These are phyloP conservation scores for Mycena floridula DNA, from an alignment of 768 basidiomycete species.

Conservation along the genomic window DNA sequence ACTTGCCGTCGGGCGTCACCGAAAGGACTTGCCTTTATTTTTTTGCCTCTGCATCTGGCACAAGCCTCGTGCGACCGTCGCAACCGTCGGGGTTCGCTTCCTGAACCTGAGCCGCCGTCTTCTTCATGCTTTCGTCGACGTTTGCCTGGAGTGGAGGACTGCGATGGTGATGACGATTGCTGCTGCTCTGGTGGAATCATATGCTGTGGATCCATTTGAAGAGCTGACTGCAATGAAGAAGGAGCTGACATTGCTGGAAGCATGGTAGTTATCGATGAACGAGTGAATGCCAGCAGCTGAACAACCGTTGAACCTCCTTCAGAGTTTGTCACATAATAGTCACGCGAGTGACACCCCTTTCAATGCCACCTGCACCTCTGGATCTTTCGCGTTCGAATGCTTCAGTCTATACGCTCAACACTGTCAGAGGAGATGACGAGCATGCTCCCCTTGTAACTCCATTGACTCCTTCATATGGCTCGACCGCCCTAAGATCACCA, in stretches of 20 bases:
- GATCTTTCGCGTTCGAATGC: conserved; percentile 18
- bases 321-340: too few species aligned
- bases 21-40: conserved; percentile 79
- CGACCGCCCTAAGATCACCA: conserved; percentile 33
- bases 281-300: too few species aligned
- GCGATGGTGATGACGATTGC: too few species aligned
- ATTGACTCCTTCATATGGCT: conserved; percentile 46
- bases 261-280: too few species aligned
- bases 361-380: too few species aligned
- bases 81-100: conserved; percentile 73
- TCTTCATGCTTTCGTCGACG: conserved; percentile 53
- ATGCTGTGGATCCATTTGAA: conserved; percentile 66
- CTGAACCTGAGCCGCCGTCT: conserved; percentile 41
- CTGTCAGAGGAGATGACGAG: conserved; percentile 37
- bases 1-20: conserved; percentile 26
- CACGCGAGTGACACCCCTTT: too few species aligned
- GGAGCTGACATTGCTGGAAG: conserved; percentile 11
- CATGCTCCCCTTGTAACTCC: conserved; percentile 38
- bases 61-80: conserved; percentile 89
- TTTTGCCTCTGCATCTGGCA: conserved; percentile 91
- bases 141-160: conserved; percentile 31
- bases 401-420: conserved; percentile 61
- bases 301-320: too few species aligned
- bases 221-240: conserved; percentile 51
- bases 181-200: conserved; percentile 39